Conservation (phyloP, 1,139 yeast genomes). For the Debaryomycetaceae sp. region DNA sequence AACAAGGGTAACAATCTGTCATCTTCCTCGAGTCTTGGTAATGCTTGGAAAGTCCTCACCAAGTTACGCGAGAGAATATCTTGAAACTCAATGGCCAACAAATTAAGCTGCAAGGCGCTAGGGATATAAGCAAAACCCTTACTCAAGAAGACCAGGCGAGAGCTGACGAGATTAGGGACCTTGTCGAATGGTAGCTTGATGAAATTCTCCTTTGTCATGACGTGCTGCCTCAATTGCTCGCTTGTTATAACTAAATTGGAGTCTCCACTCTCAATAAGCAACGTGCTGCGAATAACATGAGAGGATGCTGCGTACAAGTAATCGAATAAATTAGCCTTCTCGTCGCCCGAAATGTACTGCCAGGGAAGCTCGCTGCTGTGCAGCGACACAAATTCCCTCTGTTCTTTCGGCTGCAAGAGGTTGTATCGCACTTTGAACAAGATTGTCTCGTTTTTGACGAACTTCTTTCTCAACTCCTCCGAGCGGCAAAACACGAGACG, state of each 20-base stretch:
- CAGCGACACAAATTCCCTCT: constrained; percentile 60
- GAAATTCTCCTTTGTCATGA: constrained; percentile 53
- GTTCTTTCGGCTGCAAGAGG: constrained; percentile 65
- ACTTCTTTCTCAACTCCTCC: constrained; percentile 79
- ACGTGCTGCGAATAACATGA: constrained; percentile 28
- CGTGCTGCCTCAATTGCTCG: constrained; percentile 42
- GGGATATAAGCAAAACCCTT: constrained; percentile 85
- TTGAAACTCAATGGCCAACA: constrained; percentile 66
- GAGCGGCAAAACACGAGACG: constrained; percentile 87
- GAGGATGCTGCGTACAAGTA: constrained; percentile 54
- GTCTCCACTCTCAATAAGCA: constrained; percentile 25
- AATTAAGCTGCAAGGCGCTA: constrained; percentile 68
- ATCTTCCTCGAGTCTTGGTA: constrained; percentile 89
- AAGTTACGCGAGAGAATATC: constrained; percentile 51
- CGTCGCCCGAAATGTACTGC: constrained; percentile 65
- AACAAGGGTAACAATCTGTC: constrained; percentile 83
- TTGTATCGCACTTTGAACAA: constrained; percentile 73
- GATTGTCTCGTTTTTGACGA: constrained; percentile 69
- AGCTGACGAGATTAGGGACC: constrained; percentile 70
- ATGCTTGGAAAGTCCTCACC: constrained; percentile 65
- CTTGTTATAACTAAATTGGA: constrained; percentile 28
- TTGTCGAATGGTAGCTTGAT: constrained; percentile 85
- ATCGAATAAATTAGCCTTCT: constrained; percentile 49
- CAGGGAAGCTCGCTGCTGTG: constrained; percentile 58
- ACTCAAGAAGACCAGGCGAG: constrained; percentile 62